Base-by-base conservation (phyloP, 2,329 filamentous ascomycete genomes). In the Aspergillus carbonarius region DNA sequence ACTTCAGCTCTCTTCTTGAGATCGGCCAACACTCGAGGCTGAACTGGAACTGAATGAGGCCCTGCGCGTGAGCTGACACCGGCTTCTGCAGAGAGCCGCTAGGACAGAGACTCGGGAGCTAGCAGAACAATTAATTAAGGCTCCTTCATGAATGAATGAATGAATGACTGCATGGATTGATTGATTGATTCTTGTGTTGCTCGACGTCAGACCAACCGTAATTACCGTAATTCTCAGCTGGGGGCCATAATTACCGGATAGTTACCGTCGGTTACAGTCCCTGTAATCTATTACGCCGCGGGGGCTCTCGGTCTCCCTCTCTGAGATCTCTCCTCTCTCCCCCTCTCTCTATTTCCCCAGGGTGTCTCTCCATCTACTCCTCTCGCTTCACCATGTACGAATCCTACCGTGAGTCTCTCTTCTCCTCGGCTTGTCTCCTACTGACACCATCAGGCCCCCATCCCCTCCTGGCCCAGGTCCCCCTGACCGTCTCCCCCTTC, bases 401-500 rank as follows among this genome's bases (percentile, higher is more conserved):
- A 62, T 76, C 77, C 18, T 75, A 76, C 61, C 72, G 77, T 79
- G 61, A 62, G 77, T 74, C 18, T 54, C 35, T 30, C 34, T 20
- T 34, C 20, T 25, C 37, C n/a, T 37, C n/a, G 35, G n/a, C 30
- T 40, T 39, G 17, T 50, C 25, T 39, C 23, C n/a, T 46, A 18
- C 53, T 59, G 46, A 61, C 47, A 23, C 18, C 37, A 30, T 17
- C 62, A 92, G 89, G 85, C 65, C 87, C 92, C 15, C 92, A 97
- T 78, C 91, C 89, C 15, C 86, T 97, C 64, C 87, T 99, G 48
- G 90, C 93, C 65, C 95, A 99, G 78, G 87, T 98, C 40, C 92
- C 95, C 30, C 81, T 99, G 56, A 96, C 92, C 51, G 92, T 98
- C 46, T 97, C 93, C 3, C 95, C 95, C 25, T 97, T 97, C 79